These are phyloP conservation scores for Entophlyctis luteolus DNA, from an alignment of 192 early-diverging fungal species.

Conservation along the genomic window DNA sequence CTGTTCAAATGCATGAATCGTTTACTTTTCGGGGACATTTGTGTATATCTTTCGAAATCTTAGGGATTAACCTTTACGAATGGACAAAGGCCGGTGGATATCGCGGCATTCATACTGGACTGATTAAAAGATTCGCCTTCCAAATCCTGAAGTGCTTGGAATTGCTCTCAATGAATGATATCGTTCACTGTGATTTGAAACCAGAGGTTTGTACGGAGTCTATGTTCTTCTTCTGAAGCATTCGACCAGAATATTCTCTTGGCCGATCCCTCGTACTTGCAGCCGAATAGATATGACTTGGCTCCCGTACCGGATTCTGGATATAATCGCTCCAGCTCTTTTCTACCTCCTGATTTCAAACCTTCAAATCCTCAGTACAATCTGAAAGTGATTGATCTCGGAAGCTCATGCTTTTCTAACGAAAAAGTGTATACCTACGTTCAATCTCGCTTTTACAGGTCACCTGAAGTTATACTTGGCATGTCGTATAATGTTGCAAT, in stretches of 20 bases:
- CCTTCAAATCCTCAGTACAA: conserved; percentile 32
- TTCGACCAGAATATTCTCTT: conserved; percentile 72
- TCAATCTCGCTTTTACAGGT: conserved; percentile 93
- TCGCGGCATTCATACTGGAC: conserved; percentile 74
- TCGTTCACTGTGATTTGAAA: conserved; percentile 97
- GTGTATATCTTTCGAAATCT: conserved; percentile 91
- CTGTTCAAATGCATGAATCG: conserved; percentile 82
- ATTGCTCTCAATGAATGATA: conserved; percentile 65
- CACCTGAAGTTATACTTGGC: conserved; percentile 94
- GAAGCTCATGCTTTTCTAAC: conserved; percentile 86
- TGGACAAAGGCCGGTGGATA: conserved; percentile 92
- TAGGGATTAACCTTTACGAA: conserved; percentile 94
- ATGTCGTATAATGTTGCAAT: conserved; percentile 83
- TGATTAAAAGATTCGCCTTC: conserved; percentile 67
- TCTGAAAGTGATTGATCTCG: conserved; percentile 99
- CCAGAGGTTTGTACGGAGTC: conserved; percentile 83
- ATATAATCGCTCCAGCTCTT: conserved; percentile 9
- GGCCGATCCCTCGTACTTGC: conserved; percentile 54
- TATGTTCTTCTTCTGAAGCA: neutral
- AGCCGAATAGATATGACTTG: conserved; percentile 34
- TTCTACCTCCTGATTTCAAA: conserved; percentile 44
- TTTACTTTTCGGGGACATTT: conserved; percentile 94
- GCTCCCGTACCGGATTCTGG: neutral
- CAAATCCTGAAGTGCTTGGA: conserved; percentile 83
- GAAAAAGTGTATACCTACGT: conserved; percentile 98